Base-by-base conservation (phyloP, 345 rosid genomes). In the Hypericum androsaemum region DNA sequence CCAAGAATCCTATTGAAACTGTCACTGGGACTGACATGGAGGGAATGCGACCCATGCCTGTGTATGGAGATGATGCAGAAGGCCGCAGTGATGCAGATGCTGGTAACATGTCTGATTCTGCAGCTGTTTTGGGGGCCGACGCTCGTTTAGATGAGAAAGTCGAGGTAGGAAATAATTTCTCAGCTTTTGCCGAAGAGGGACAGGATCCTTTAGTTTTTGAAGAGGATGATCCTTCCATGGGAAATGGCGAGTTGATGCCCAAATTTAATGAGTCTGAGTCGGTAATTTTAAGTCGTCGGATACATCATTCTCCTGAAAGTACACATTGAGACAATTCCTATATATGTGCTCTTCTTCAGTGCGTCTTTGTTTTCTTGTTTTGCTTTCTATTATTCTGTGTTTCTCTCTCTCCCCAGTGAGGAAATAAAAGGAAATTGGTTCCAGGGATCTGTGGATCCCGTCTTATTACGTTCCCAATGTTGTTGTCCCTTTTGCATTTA, bases 251-350 rank as follows among this genome's bases (percentile, higher is more conserved):
- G 12, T 64, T 77, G 68, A 70, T 72, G 76, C 72, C 80, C 57
- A 86, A 71, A 52, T 74, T 81, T 53, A 82, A 77, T 77, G 92
- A 79, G 88, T 78, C 83, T 46, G 78, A 75, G 77, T 73, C 77
- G 61, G 77, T 73, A 72, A 74, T 87, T 72, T 69, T 83, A 71
- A 84, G 83, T 80, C 94, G 83, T 80, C 94, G 94, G 96, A 90
- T 87, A 90, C 95, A 82, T 82, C 72, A 81, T 80, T 89, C 95
- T 69, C 81, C 89, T 72, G 83, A 84, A 86, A 86, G 79, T 89
- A 87, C 87, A 84, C 96, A 79, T 84, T 90, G 86, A 82, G 76
- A 80, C 88, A 70, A 62, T 80, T 80, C 76, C 71, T 68, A 68
- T 74, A 65, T 61, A 61, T 53, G 7, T 71, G 58, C 57, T 62